These are phyloP conservation scores for Hypoxylon sp. DNA, from an alignment of 2,329 filamentous ascomycete genomes.

Conservation along the genomic window DNA sequence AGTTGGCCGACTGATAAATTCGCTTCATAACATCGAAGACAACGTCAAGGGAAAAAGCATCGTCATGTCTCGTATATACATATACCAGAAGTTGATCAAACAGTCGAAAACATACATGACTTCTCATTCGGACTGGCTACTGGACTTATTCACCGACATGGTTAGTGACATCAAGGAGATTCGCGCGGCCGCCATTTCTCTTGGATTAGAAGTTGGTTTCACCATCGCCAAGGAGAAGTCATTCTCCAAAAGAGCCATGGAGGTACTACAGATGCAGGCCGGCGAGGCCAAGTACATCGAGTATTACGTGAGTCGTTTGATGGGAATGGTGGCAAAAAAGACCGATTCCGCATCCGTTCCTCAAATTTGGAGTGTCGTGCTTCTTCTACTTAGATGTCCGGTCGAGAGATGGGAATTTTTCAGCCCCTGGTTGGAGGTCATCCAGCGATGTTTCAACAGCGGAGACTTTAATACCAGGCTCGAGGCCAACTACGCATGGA, in stretches of 20 bases:
- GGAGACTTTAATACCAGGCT: conserved; percentile 74
- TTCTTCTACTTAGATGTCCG: conserved; percentile 76
- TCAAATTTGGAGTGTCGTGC: conserved; percentile 86
- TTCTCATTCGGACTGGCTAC: conserved; percentile 78
- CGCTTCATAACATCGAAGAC: conserved; percentile 76
- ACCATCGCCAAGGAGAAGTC: conserved; percentile 73
- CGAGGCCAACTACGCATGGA: conserved; percentile 87
- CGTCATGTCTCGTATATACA: conserved; percentile 75
- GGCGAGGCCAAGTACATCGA: conserved; percentile 72
- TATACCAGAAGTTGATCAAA: conserved; percentile 79
- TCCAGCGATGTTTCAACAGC: conserved; percentile 86
- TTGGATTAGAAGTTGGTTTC: conserved; percentile 76
- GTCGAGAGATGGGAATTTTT: conserved; percentile 77
- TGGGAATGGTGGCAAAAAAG: conserved; percentile 71
- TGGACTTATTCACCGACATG: conserved; percentile 83
- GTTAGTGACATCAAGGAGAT: conserved; percentile 81
- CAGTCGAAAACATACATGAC: conserved; percentile 77
- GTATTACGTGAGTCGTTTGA: conserved; percentile 72
- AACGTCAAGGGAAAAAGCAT: conserved; percentile 83
- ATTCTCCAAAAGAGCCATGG: conserved; percentile 71
- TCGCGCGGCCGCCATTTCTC: conserved; percentile 74
- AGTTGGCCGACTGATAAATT: conserved; percentile 73
- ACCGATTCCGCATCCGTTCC: conserved; percentile 74
- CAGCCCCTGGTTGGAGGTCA: conserved; percentile 76
- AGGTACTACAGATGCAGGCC: conserved; percentile 67